Evolutionary conservation across 257 asterid species (phyloP).

Genomic region (Capsicum pubescens): DNA sequence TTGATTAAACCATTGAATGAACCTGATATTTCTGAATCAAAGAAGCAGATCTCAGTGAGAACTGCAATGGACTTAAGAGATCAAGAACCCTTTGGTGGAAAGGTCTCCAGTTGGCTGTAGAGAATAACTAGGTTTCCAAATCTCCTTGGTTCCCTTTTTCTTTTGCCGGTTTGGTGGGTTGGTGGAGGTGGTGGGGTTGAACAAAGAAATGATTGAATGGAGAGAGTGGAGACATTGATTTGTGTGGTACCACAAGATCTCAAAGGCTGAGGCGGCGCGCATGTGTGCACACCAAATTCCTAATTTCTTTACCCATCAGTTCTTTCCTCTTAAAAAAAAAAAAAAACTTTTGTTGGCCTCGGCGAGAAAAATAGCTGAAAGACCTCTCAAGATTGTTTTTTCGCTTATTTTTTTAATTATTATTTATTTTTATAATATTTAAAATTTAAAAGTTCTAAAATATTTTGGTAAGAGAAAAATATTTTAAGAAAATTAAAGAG

Average conservation of each 20-base stretch:
- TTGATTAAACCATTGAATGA: not conserved
- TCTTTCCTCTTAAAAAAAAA: no score
- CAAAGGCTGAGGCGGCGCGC: constrained; percentile 21
- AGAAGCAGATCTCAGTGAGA: constrained; percentile 18
- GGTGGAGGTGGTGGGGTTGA: constrained; percentile 32
- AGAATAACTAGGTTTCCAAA: not conserved
- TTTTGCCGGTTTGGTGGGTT: constrained; percentile 16
- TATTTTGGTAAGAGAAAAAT: no score
- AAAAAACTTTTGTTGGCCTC: no score
- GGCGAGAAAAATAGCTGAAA: no score
- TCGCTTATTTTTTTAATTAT: no score
- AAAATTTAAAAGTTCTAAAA: no score
- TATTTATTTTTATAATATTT: no score
- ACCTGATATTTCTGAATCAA: not conserved
- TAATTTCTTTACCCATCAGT: not conserved
- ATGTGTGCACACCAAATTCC: not conserved
- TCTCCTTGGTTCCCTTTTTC: not conserved
- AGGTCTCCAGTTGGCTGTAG: constrained; percentile 1
- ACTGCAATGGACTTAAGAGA: not conserved
- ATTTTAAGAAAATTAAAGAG: no score
- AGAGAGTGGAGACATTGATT: not conserved
- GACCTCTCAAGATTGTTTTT: no score
- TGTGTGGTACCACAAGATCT: constrained; percentile 16
- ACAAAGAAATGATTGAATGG: not conserved
- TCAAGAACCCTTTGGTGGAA: not conserved